phyloP scores from a whole-genome alignment of 495 filamentous ascomycete genomes.

The Trichoderma gamsii region DNA sequence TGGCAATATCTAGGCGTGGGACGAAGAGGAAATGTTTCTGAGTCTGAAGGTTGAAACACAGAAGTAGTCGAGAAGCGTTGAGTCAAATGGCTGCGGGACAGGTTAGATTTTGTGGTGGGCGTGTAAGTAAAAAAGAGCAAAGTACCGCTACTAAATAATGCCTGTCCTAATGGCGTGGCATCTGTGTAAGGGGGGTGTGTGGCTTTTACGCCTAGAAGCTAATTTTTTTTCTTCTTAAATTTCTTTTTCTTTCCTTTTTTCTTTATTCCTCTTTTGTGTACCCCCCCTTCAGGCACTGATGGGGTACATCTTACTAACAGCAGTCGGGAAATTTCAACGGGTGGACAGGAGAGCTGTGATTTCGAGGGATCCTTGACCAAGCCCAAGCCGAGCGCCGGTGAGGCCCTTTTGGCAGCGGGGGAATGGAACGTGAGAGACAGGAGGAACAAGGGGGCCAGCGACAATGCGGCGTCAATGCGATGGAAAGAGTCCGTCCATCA shows the following conservation, averaged over 20 bases:
- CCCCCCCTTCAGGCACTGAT: not conserved
- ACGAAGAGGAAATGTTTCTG: not conserved
- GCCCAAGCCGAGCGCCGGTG: not conserved
- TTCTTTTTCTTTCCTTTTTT: not conserved
- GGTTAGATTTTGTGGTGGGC: not conserved
- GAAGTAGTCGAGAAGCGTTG: not conserved
- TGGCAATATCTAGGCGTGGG: not conserved
- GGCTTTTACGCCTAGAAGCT: not conserved
- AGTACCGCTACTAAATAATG: not conserved
- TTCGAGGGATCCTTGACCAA: not conserved
- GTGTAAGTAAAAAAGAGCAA: not conserved
- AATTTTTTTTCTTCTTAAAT: not conserved
- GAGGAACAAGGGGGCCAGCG: not conserved
- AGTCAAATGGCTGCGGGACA: not conserved
- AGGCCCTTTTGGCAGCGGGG: not conserved
- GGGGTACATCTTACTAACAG: not conserved
- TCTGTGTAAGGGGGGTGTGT: not conserved
- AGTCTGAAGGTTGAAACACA: slow-evolving; percentile 9
- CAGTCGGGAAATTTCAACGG: slow-evolving; percentile 9
- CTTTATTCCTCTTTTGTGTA: not conserved
- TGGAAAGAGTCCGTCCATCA: slow-evolving; percentile 3
- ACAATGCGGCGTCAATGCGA: not conserved
- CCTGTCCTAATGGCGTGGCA: not conserved
- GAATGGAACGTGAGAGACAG: not conserved
- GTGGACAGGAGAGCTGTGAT: not conserved